Base-by-base conservation (phyloP, 2,329 filamentous ascomycete genomes). In the Diaporthe eres region DNA sequence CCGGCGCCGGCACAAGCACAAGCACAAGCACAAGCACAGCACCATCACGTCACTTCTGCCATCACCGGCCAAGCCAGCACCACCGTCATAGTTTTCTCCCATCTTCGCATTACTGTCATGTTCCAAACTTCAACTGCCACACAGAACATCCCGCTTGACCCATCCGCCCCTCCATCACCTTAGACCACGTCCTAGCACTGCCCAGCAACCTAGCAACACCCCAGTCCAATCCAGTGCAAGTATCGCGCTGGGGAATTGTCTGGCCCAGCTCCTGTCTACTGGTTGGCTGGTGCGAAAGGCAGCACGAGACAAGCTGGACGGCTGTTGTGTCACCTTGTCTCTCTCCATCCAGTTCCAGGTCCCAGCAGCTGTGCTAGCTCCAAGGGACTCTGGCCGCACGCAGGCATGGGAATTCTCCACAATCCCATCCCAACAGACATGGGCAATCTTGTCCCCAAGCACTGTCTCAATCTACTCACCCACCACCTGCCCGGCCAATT, bases 401-500 rank as follows among this genome's bases (percentile, higher is more conserved):
- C 39, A 67, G 7, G 31, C 8, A 68, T 53, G 65, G 65, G 31
- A 68, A 25, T 53, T 28, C 47, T 19, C 47, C 47, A 53, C n/a
- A 68, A 68, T 68, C 47, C 65, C 65, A 68, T 68, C 63, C 25
- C 28, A 17, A 49, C 28, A n/a, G 44, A 68, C 63, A 68, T 68
- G 63, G 63, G 63, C 47, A 68, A 51, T 68, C 22, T 51, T 47
- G 22, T 51, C 42, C 60, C 58, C 37, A 25, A 17, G 8, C 12
- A 63, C 2, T 28, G 60, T 44, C 39, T 63, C 60, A 44, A 28
- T 25, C 37, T 39, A 22, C 34, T n/a, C 60, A 19, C 8, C 12
- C 8, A n/a, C 49, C 10, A n/a, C 12, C 17, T 28, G n/a, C 37
- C 34, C 8, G 9, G 37, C n/a, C 58, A 13, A 61, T 17, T 39